Conservation (phyloP, 192 early-diverging fungal genomes). For the Geranomyces variabilis region DNA sequence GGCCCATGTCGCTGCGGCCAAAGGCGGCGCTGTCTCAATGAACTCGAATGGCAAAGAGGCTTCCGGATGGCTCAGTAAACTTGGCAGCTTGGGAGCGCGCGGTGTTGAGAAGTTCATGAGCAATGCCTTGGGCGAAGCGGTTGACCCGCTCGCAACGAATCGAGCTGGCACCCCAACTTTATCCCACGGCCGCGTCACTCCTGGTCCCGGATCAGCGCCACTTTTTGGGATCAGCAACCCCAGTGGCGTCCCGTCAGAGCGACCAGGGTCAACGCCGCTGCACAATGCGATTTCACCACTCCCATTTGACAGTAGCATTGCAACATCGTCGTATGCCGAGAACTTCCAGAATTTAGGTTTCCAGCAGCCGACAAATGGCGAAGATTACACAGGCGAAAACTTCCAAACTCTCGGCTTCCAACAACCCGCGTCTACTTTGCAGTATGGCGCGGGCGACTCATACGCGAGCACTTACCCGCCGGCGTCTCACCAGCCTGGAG, state of each 20-base stretch:
- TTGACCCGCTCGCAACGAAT: constrained; percentile 1
- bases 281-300: background rate
- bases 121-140: constrained; percentile 58
- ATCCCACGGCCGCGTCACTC: constrained; percentile 1
- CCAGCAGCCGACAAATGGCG: background rate
- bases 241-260: background rate
- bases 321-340: background rate
- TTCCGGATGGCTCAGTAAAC: constrained; percentile 49
- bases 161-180: background rate
- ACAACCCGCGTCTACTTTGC: background rate
- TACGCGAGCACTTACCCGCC: background rate
- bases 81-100: constrained; percentile 56
- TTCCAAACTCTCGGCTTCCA: background rate
- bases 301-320: background rate
- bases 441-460: background rate
- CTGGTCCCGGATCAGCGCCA: constrained; percentile 4
- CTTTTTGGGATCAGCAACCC: background rate
- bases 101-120: constrained; percentile 69
- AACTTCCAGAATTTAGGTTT: background rate
- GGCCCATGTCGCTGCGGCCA: constrained; percentile 39
- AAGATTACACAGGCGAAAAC: background rate
- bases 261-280: background rate
- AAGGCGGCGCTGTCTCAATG: background rate
- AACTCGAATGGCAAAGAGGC: constrained; percentile 30
- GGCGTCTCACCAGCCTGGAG: no score